Conservation (phyloP, 805 yeast genomes). For the Saccharomycopsis lassenensis region DNA sequence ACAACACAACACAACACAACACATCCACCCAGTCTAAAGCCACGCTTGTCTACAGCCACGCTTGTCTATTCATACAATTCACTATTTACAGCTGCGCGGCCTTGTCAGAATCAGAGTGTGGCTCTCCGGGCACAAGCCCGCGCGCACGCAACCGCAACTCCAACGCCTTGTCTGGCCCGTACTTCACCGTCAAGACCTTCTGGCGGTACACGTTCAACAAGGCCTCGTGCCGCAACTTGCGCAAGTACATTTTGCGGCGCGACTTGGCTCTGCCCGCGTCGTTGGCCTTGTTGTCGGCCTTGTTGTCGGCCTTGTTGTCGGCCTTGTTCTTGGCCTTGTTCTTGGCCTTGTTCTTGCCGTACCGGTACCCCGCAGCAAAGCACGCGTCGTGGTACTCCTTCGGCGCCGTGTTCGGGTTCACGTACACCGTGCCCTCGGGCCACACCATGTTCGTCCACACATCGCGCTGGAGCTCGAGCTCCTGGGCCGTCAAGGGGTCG, state of each 20-base stretch:
- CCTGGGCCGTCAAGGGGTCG: slow-evolving; percentile 13
- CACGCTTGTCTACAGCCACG: no score
- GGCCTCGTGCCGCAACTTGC: slow-evolving; percentile 6
- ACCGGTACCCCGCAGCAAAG: not conserved
- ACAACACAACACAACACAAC: no score
- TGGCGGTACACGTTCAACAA: slow-evolving; percentile 11
- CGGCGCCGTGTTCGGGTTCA: slow-evolving; percentile 1
- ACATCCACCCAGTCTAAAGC: no score
- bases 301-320: slow-evolving; percentile 1
- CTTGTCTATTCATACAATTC: no score
- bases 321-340: not conserved
- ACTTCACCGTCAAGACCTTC: slow-evolving; percentile 6
- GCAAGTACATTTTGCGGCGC: slow-evolving; percentile 3
- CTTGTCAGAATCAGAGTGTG: no score
- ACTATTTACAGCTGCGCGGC: no score
- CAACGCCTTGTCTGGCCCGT: slow-evolving; percentile 5
- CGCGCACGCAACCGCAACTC: no score
- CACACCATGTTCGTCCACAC: slow-evolving; percentile 8
- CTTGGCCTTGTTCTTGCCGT: not conserved
- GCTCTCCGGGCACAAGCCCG: no score
- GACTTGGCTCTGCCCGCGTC: not conserved
- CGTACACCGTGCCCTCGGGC: slow-evolving; percentile 4
- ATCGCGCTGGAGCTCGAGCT: slow-evolving; percentile 4
- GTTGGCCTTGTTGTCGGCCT: not conserved
- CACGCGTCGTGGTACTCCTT: slow-evolving; percentile 5